Conservation (phyloP, 179 eudicot genomes). For the Silene noctiflora region DNA sequence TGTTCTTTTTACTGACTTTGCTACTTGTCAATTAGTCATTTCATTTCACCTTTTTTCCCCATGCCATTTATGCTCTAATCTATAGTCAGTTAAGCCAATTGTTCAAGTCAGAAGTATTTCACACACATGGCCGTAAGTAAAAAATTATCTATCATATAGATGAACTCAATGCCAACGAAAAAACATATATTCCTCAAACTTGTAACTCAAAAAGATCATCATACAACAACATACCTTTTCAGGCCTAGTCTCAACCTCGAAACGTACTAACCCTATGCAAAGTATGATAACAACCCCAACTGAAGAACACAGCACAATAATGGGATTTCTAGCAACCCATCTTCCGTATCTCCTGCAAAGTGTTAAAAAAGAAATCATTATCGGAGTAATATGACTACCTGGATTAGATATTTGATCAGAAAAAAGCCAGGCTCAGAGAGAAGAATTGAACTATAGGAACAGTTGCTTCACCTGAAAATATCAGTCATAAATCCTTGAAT, state of each 20-base stretch:
- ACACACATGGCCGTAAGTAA: neutral
- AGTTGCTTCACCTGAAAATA: conserved; percentile 57
- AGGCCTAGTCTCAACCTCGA: conserved; percentile 91
- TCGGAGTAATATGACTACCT: conserved; percentile 13
- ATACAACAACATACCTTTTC: conserved; percentile 61
- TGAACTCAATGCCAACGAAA: neutral
- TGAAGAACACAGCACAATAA: conserved; percentile 66
- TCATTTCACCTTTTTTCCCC: neutral
- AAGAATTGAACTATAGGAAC: conserved; percentile 2
- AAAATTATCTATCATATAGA: neutral
- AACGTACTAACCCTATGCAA: conserved; percentile 76
- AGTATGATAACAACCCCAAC: conserved; percentile 63
- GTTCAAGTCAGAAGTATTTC: no score
- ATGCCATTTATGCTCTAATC: neutral
- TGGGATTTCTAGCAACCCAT: conserved; percentile 92
- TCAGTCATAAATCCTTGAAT: conserved; percentile 84
- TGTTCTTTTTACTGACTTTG: neutral
- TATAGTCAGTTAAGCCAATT: neutral
- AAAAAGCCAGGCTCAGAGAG: neutral
- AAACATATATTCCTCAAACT: neutral
- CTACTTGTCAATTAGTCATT: neutral
- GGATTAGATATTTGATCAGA: neutral
- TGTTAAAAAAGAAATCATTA: conserved; percentile 14
- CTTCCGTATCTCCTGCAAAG: conserved; percentile 80
- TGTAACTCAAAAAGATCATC: neutral